Evolutionary conservation across 2,329 filamentous ascomycete genomes (phyloP), one percentile per base, ranked within the genome.

Genomic region (Thermothelomyces thermophilus): DNA sequence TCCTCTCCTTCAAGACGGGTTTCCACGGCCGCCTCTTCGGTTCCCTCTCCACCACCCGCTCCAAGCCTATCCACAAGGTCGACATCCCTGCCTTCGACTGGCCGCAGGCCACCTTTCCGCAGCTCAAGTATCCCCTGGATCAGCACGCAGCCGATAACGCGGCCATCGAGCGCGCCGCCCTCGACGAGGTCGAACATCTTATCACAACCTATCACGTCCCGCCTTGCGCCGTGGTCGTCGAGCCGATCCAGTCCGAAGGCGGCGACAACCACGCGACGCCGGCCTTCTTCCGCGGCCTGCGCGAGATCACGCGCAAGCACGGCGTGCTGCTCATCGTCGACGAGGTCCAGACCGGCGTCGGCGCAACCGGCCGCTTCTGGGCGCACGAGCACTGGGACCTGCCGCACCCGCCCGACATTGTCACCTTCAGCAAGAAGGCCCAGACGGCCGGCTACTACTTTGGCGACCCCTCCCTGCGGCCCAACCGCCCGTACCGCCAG

Each of bases 31-130:
- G 90, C 58, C 80, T 95, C 41, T 95, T 95, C 62, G 90, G 88
- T 63, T 85, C 80, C 51, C 78, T 95, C 49, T 91, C 87, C 54
- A 95, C 89, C 50, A 95, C 90, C 13, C 86, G 90, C 65, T 90
- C 85, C 69, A 95, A 95, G 78, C 81, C 90, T 41, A 90, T 95
- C 67, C 90, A 95, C 77, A 95, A 95, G 73, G 75, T 95, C 60
- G 90, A 95, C 66, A 95, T 95, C 61, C 90, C 90, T 20, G 87
- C 90, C 63, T 95, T 95, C 63, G 86, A 95, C 76, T 95, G 90
- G 90, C 90, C 90, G 24, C 87, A 91, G 68, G 89, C 89, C 16
- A 81, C 86, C 49, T 95, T 95, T 77, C 90, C 90, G 9, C 63
- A 73, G 56, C 79, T 94, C 64, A 90, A 90, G 70, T 95, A 95